A percentile compares a stretch with the other conserved stretches of the same genome.
Evolutionary conservation across 805 yeast genomes (phyloP).

Genomic region (Pichia nanzhaoensis): DNA sequence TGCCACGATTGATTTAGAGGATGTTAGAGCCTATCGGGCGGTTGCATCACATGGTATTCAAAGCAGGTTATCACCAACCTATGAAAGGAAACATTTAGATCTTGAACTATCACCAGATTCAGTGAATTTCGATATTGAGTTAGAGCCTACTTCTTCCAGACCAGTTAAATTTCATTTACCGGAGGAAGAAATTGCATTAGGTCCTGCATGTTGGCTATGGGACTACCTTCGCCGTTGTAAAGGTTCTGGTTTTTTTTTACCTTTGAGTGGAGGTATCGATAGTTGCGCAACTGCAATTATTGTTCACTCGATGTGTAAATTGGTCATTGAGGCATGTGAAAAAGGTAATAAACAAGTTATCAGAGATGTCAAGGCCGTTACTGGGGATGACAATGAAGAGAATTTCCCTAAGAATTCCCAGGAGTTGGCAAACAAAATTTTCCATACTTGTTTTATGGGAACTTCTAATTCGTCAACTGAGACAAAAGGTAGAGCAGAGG

Average conservation of each 20-base stretch:
- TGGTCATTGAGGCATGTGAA: conserved; percentile 64
- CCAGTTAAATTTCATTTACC: conserved; percentile 66
- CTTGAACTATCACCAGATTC: conserved; percentile 59
- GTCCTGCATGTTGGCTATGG: conserved; percentile 99
- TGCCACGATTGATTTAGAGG: conserved; percentile 93
- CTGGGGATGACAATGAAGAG: conserved; percentile 38
- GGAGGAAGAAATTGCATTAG: conserved; percentile 94
- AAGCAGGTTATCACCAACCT: conserved; percentile 36
- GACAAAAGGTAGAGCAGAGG: conserved; percentile 76
- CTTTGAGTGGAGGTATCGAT: conserved; percentile 96
- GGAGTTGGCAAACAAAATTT: conserved; percentile 68
- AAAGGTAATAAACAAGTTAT: conserved; percentile 74
- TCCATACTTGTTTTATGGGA: conserved; percentile 94
- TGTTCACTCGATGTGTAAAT: conserved; percentile 87
- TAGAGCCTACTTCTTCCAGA: conserved; percentile 49
- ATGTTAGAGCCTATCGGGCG: conserved; percentile 76
- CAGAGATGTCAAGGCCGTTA: conserved; percentile 62
- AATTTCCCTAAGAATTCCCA: conserved; percentile 61
- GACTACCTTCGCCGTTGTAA: conserved; percentile 89
- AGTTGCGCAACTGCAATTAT: conserved; percentile 96
- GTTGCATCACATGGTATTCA: conserved; percentile 73
- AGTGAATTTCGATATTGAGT: conserved; percentile 51
- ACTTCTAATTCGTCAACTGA: conserved; percentile 87
- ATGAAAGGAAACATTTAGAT: conserved; percentile 53
- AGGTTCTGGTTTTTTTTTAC: conserved; percentile 87